Conservation (phyloP, 1,139 yeast genomes). For the Yamadazyma friedrichii region DNA sequence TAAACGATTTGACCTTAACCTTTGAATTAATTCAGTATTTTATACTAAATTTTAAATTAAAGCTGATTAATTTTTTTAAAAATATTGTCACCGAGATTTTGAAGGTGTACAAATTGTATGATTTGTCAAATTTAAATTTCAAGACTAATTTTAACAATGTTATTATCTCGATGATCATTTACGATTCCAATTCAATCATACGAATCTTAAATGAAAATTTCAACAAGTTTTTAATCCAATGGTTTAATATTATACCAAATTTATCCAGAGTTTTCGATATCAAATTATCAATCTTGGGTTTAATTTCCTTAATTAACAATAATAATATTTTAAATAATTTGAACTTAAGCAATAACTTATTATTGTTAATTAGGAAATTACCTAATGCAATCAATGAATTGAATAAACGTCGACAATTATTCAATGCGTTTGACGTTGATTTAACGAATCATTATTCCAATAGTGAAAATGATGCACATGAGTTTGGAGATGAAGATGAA, state of each 20-base stretch:
- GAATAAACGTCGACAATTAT: slow-evolving; percentile 58
- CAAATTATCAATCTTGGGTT: slow-evolving; percentile 69
- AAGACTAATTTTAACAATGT: slow-evolving; percentile 62
- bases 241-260: slow-evolving; percentile 62
- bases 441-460: slow-evolving; percentile 11
- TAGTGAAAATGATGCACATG: background rate
- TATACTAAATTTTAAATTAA: slow-evolving; percentile 46
- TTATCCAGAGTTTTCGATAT: slow-evolving; percentile 79
- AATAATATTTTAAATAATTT: slow-evolving; percentile 18
- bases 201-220: slow-evolving; percentile 47
- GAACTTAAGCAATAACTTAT: slow-evolving; percentile 13
- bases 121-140: slow-evolving; percentile 23
- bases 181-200: slow-evolving; percentile 58
- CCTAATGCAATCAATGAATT: slow-evolving; percentile 70
- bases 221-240: slow-evolving; percentile 58
- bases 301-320: slow-evolving; percentile 49
- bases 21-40: slow-evolving; percentile 57
- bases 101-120: slow-evolving; percentile 5
- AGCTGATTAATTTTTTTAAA: slow-evolving; percentile 13
- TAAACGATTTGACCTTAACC: slow-evolving; percentile 49
- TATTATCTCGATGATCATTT: slow-evolving; percentile 63
- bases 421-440: slow-evolving; percentile 33
- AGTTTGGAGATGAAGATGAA: slow-evolving; percentile 25
- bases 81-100: slow-evolving; percentile 8
- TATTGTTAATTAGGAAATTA: slow-evolving; percentile 43